Percentiles rank a stretch among this genome's conserved stretches.
These are phyloP conservation scores for Plasmodium cynomolgi DNA, from an alignment of 169 alveolate genomes.

Conservation along the genomic window DNA sequence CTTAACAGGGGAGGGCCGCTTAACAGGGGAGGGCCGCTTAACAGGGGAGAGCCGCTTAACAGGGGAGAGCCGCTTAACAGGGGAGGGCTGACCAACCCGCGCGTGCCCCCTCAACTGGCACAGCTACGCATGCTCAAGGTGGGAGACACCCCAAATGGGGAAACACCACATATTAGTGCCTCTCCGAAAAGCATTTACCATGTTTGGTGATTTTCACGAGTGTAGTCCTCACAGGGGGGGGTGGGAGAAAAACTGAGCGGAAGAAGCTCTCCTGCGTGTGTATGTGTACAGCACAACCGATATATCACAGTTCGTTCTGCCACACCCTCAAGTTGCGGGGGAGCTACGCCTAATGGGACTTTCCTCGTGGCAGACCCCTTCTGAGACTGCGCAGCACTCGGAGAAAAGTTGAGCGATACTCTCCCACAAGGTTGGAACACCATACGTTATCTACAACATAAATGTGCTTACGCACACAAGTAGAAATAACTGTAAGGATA, in stretches of 20 bases:
- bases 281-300: not conserved
- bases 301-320: not conserved
- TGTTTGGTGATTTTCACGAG: not conserved
- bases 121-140: not conserved
- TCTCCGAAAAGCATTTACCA: not conserved
- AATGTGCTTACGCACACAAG: not conserved
- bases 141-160: too few relatives aligned
- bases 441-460: not conserved
- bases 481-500: not conserved
- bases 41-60: not conserved
- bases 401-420: not conserved
- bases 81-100: not conserved
- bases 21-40: too few relatives aligned
- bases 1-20: not conserved
- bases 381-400: not conserved
- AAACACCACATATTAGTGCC: not conserved
- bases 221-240: not conserved
- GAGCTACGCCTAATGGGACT: not conserved
- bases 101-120: not conserved
- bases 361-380: not conserved
- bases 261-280: not conserved
- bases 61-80: not conserved
- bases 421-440: not conserved
- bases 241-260: not conserved
- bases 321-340: not conserved